Evolutionary conservation across 768 basidiomycete species (phyloP).

Genomic region (Tricholoma matsutake): DNA sequence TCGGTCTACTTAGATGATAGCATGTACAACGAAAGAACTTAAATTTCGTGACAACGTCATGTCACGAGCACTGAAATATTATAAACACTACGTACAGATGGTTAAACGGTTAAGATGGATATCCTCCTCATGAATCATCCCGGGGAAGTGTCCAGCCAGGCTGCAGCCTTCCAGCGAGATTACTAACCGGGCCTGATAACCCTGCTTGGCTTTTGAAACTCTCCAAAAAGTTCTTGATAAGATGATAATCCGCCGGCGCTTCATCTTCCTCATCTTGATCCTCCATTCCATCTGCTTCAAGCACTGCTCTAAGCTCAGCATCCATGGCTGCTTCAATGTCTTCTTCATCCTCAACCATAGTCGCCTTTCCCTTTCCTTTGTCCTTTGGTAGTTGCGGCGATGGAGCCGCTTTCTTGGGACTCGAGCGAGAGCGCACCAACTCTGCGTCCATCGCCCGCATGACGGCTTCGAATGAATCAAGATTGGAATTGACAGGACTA

Average conservation of each 20-base stretch:
- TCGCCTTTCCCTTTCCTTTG: conserved; percentile 44
- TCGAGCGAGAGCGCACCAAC: conserved; percentile 47
- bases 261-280: conserved; percentile 54
- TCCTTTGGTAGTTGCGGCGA: conserved; percentile 7
- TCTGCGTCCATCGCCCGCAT: conserved; percentile 96
- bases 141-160: conserved; percentile 72
- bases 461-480: conserved; percentile 92
- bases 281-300: conserved; percentile 46
- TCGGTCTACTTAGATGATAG: conserved; percentile 21
- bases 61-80: too few species aligned
- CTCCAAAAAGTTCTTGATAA: conserved; percentile 97
- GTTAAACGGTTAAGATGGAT: too few species aligned
- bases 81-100: too few species aligned
- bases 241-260: conserved; percentile 73
- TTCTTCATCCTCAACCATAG: conserved; percentile 42
- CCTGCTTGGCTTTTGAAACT: conserved; percentile 94
- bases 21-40: background rate
- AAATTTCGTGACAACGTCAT: too few species aligned
- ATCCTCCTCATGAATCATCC: conserved; percentile 47
- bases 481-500: conserved; percentile 55
- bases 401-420: conserved; percentile 19
- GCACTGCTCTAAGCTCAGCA: conserved; percentile 66
- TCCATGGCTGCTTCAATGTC: conserved; percentile 90
- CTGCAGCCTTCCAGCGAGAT: conserved; percentile 80
- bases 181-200: conserved; percentile 87